Percentiles rank a stretch among this genome's conserved stretches.
Conservation (phyloP, 768 basidiomycete species). For the Lentinula sp. region DNA sequence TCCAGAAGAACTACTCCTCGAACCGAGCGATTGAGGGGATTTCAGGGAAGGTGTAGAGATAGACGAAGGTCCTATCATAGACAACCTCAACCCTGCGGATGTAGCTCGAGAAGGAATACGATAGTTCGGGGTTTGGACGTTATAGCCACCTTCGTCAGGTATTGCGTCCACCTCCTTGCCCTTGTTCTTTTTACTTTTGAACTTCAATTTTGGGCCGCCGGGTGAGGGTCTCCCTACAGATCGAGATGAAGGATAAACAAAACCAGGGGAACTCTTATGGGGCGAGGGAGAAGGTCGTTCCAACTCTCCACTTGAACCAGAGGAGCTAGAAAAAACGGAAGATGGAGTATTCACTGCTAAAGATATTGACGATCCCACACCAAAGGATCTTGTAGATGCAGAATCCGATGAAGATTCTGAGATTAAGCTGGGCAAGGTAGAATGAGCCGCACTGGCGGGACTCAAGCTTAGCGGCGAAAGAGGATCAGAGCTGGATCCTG, state of each 20-base stretch:
- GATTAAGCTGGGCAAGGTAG: background rate
- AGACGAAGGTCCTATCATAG: background rate
- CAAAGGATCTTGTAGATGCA: background rate
- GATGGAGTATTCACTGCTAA: background rate
- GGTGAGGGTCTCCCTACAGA: constrained; percentile 11
- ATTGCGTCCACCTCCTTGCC: background rate
- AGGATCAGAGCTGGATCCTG: background rate
- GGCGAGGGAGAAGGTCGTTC: background rate
- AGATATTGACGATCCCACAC: background rate
- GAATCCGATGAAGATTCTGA: constrained; percentile 1
- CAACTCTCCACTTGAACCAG: background rate
- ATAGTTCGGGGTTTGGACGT: background rate
- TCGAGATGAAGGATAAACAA: constrained; percentile 17
- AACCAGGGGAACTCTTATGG: background rate
- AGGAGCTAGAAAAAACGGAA: constrained; percentile 2
- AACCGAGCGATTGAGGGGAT: background rate
- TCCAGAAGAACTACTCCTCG: background rate
- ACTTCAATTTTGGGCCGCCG: constrained; percentile 2
- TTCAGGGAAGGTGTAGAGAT: constrained; percentile 1
- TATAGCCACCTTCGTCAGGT: background rate
- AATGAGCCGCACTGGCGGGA: background rate
- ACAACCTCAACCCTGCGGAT: background rate
- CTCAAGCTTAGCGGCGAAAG: background rate
- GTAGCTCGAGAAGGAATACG: constrained; percentile 1
- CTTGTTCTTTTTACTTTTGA: constrained; percentile 12